Evolutionary conservation across 106 monocot species (phyloP).

Genomic region (Acanthochlamys bracteata): DNA sequence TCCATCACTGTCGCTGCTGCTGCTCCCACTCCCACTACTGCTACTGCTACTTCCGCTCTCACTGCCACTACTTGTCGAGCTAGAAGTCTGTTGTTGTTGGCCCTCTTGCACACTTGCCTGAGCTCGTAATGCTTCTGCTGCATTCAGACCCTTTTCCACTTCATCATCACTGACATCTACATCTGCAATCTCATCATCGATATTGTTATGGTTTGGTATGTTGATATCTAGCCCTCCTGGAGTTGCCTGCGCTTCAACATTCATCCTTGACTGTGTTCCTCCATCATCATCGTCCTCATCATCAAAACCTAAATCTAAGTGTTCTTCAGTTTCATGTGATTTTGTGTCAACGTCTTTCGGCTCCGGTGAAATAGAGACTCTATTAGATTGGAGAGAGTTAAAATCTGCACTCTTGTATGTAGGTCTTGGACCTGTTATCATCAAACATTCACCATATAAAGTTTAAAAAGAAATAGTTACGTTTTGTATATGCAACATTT

Average conservation of each 20-base stretch:
- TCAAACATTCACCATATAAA: not conserved
- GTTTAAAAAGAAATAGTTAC: not conserved
- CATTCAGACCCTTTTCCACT: constrained; percentile 48
- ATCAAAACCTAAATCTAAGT: constrained; percentile 22
- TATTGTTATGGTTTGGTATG: constrained; percentile 34
- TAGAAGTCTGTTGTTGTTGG: constrained; percentile 34
- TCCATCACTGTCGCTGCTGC: constrained; percentile 51
- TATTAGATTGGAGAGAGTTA: constrained; percentile 20
- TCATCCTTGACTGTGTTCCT: constrained; percentile 13
- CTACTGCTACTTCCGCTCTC: constrained; percentile 55
- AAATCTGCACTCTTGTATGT: constrained; percentile 23
- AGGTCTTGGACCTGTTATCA: constrained; percentile 39
- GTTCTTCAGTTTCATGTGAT: constrained; percentile 33
- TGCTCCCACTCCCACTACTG: constrained; percentile 41
- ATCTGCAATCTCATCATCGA: constrained; percentile 80
- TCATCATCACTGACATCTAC: constrained; percentile 65
- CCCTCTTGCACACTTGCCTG: constrained; percentile 55
- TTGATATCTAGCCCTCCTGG: constrained; percentile 37
- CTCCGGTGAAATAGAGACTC: constrained; percentile 29
- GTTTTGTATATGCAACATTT: no score
- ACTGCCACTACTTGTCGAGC: constrained; percentile 45
- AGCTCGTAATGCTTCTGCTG: constrained; percentile 64
- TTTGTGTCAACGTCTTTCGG: constrained; percentile 22
- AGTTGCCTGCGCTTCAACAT: constrained; percentile 7
- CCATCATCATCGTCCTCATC: constrained; percentile 33